phyloP scores from a whole-genome alignment of 2,329 filamentous ascomycete species.

The Xylaria sp. region DNA sequence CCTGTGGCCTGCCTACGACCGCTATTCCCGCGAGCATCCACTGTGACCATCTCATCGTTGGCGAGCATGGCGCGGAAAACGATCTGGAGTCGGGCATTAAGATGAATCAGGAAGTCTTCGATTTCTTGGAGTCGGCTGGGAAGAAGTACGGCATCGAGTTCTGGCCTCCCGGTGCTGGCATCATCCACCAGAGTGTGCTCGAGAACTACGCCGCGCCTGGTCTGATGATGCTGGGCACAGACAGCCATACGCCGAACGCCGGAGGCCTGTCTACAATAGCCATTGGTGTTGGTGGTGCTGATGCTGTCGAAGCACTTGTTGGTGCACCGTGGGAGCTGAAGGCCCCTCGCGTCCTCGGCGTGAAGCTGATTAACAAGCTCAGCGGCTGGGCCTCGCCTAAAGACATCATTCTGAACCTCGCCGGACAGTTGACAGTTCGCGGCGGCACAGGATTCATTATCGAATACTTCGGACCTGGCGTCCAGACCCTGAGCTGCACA shows the following conservation, averaged over 20 bases:
- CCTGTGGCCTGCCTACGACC: slow-evolving; percentile 84
- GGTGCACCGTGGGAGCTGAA: slow-evolving; percentile 98
- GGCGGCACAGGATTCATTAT: slow-evolving; percentile 95
- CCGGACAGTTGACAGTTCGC: slow-evolving; percentile 87
- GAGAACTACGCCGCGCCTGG: slow-evolving; percentile 98
- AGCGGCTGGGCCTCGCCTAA: slow-evolving; percentile 93
- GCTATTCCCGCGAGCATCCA: slow-evolving; percentile 97
- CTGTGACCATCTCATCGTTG: slow-evolving; percentile 99
- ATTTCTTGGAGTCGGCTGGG: slow-evolving; percentile 91
- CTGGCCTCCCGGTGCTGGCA: slow-evolving; percentile 91
- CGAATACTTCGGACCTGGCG: slow-evolving; percentile 90
- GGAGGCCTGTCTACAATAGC: slow-evolving; percentile 91
- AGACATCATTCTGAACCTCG: slow-evolving; percentile 90
- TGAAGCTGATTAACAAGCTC: slow-evolving; percentile 81
- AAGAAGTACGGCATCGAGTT: slow-evolving; percentile 95
- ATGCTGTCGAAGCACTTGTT: slow-evolving; percentile 95
- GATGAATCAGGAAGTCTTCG: slow-evolving; percentile 96
- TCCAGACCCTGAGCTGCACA: slow-evolving; percentile 86
- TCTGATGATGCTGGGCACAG: slow-evolving; percentile 97
- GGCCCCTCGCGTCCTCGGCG: slow-evolving; percentile 87
- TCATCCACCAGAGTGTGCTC: slow-evolving; percentile 96
- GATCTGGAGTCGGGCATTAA: slow-evolving; percentile 86
- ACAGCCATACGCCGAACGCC: slow-evolving; percentile 97
- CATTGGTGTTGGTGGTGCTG: slow-evolving; percentile 95
- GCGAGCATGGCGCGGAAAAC: slow-evolving; percentile 83